Conservation (phyloP, 2,329 filamentous ascomycete species). For the Aureobasidium sp. region DNA sequence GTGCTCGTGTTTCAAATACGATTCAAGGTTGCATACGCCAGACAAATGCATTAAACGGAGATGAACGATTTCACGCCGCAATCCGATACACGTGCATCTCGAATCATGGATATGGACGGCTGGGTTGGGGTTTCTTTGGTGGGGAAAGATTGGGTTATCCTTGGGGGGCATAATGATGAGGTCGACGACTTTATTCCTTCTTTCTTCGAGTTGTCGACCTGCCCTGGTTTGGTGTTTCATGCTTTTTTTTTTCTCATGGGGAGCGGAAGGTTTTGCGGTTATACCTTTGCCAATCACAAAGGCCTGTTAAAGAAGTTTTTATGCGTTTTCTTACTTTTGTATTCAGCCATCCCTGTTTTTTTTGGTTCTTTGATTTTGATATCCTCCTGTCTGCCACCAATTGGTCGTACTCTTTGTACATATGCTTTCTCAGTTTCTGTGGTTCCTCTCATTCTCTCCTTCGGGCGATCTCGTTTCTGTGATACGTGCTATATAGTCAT, state of each 20-base stretch:
- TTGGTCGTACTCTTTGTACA: slow-evolving; percentile 13
- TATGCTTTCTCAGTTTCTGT: too few relatives aligned
- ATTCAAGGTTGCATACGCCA: slow-evolving; percentile 12
- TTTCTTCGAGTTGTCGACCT: slow-evolving; percentile 7
- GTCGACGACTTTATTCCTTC: slow-evolving; percentile 5
- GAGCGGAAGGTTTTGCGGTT: neutral
- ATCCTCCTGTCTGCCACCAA: slow-evolving; percentile 4
- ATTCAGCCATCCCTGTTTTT: neutral
- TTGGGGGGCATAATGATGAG: slow-evolving; percentile 16
- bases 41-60: slow-evolving; percentile 3
- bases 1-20: slow-evolving; percentile 10
- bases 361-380: too few relatives aligned
- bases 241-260: neutral
- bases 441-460: too few relatives aligned
- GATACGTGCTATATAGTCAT: too few relatives aligned
- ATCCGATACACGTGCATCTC: slow-evolving; percentile 14
- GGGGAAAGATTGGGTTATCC: slow-evolving; percentile 4
- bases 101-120: slow-evolving; percentile 17
- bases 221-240: slow-evolving; percentile 15
- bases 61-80: neutral
- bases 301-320: slow-evolving; percentile 9
- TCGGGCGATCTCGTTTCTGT: too few relatives aligned
- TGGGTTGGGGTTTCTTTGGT: slow-evolving; percentile 3
- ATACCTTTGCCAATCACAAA: slow-evolving; percentile 9
- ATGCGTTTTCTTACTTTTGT: neutral